Percentiles rank a stretch among this genome's conserved stretches.
These are phyloP conservation scores for Zanthoxylum bungeanum DNA, from an alignment of 345 rosid species.

Conservation along the genomic window DNA sequence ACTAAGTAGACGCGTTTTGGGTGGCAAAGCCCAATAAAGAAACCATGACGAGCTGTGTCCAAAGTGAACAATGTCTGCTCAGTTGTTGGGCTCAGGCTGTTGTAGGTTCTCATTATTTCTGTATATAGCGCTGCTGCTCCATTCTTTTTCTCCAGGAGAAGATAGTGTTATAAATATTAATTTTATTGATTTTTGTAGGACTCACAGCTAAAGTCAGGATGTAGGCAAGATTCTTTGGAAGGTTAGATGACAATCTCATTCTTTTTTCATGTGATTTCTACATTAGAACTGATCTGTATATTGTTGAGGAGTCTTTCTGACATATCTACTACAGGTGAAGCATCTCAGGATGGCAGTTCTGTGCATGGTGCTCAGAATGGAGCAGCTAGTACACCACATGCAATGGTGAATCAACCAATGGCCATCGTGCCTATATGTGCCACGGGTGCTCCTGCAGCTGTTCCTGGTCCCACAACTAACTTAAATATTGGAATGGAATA, in stretches of 20 bases:
- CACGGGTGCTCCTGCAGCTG: constrained; percentile 46
- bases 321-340: constrained; percentile 42
- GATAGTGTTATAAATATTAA: constrained; percentile 2
- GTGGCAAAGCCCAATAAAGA: no score
- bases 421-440: constrained; percentile 61
- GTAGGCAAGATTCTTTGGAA: constrained; percentile 66
- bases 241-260: constrained; percentile 38
- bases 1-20: no score
- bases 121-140: not conserved
- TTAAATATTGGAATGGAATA: constrained; percentile 98
- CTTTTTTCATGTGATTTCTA: not conserved
- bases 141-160: not conserved
- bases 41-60: no score
- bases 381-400: constrained; percentile 43
- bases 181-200: constrained; percentile 42
- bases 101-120: not conserved
- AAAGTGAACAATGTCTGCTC: no score
- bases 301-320: constrained; percentile 18
- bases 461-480: constrained; percentile 87
- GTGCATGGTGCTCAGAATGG: constrained; percentile 66
- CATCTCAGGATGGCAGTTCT: constrained; percentile 77
- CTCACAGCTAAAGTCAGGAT: constrained; percentile 72
- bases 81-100: no score
- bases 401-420: constrained; percentile 49
- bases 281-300: not conserved